Evolutionary conservation across 2,329 filamentous ascomycete species (phyloP), one percentile per base, ranked within the genome.

Genomic region (Helminthosporium solani): DNA sequence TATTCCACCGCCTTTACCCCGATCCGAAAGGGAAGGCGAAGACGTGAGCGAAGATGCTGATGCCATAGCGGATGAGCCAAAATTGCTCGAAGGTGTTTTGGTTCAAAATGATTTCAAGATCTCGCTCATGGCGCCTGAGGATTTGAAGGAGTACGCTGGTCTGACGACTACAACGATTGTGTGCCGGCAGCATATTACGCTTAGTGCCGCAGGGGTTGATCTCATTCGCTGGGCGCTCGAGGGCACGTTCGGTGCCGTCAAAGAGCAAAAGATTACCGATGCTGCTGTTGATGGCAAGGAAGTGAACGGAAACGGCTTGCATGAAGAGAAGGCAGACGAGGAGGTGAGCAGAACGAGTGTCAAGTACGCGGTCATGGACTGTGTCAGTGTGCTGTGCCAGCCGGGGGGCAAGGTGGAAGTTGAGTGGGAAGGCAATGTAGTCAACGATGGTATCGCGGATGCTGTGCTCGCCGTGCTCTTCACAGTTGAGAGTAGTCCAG

Each of bases 41-140:
- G 55, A 65, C 33, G 57, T 52, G 23, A 61, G 66, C 30, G 53
- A 52, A 7, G 50, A 53, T 47, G 54, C 53, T 18, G 51, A 56
- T 52, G 43, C 53, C n/a, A 53, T 58, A 15, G 34, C 50, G 25
- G 47, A 60, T 31, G 53, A 67, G 21, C 57, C 72, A 1, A 76
- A 81, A 44, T 77, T 97, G 34, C 82, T 99, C 58, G 88, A 86
- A 0, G 94, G 94, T 21, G 94, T 99, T 0, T 78, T 99, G 14
- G 91, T 99, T 7, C 92, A 97, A 59, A 97, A 95, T 67, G 94
- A 96, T 68, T 97, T 99, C 71, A 96, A 97, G 70, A 83, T 99
- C 65, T 95, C 88, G 0, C 78, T 99, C 27, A 97, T 99, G 92
- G 91, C 91, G 0, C 91, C 94, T 0, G 94, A 97, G 60, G 94